Percentiles rank a stretch among this genome's conserved stretches.
These are phyloP conservation scores for Paraconiothyrium brasiliense DNA, from an alignment of 2,329 filamentous ascomycete species.

Conservation along the genomic window DNA sequence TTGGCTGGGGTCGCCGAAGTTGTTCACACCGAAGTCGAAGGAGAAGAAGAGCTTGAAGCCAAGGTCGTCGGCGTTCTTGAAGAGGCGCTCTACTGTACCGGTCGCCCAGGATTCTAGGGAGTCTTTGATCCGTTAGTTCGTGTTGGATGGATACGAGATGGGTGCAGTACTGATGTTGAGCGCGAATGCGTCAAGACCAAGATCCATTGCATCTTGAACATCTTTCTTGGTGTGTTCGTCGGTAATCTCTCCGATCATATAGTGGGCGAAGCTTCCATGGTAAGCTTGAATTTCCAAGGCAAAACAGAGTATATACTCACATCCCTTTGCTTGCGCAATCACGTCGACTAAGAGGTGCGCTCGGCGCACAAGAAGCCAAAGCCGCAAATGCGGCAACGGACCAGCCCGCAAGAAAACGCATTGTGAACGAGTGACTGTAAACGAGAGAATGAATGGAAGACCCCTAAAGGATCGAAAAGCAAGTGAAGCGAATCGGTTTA, in stretches of 20 bases:
- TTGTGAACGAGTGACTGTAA: conserved; percentile 1
- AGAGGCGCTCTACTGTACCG: conserved; percentile 39
- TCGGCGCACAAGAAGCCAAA: conserved; percentile 13
- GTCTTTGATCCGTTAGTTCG: conserved; percentile 17
- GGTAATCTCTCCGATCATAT: conserved; percentile 38
- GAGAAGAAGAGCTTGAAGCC: conserved; percentile 51
- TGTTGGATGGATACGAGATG: background rate
- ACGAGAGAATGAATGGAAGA: conserved; percentile 8
- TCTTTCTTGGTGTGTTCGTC: conserved; percentile 34
- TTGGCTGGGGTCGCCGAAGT: conserved; percentile 34
- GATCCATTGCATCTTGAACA: conserved; percentile 36
- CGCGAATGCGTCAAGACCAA: conserved; percentile 49
- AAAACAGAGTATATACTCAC: background rate
- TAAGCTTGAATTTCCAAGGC: background rate
- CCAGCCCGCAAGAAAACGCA: conserved; percentile 14
- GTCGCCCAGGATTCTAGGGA: conserved; percentile 36
- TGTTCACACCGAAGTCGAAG: conserved; percentile 42
- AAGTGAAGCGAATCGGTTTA: background rate
- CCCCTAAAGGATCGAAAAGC: background rate
- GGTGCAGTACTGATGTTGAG: conserved; percentile 41
- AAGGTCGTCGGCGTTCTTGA: conserved; percentile 40
- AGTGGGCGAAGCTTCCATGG: conserved; percentile 30
- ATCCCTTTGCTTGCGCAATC: conserved; percentile 10
- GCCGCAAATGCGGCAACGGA: conserved; percentile 5
- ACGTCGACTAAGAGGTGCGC: background rate